Conservation (phyloP, 2,329 filamentous ascomycete species). For the Didymellaceae sp. region DNA sequence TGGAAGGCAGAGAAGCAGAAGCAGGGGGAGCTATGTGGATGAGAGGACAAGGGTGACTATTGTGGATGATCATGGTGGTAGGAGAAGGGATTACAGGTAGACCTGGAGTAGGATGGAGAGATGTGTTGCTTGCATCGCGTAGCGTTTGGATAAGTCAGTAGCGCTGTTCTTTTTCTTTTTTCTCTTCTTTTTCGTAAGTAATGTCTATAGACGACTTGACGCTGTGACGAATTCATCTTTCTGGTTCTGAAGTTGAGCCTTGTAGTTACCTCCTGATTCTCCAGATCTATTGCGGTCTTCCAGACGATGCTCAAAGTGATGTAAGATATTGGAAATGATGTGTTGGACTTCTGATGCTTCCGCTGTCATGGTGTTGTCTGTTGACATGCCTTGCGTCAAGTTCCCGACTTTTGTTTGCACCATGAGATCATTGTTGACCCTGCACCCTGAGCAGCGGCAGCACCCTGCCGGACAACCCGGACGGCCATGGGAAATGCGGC, state of each 20-base stretch:
- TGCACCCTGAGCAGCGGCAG: constrained; percentile 1
- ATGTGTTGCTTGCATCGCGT: background rate
- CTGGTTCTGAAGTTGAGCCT: too few relatives aligned
- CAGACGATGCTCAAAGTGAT: too few relatives aligned
- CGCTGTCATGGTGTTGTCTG: background rate
- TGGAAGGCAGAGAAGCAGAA: constrained; percentile 13
- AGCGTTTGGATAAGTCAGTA: background rate
- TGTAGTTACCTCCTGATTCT: too few relatives aligned
- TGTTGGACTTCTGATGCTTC: background rate
- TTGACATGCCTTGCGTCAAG: background rate
- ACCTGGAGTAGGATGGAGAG: background rate
- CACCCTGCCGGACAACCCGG: constrained; percentile 1
- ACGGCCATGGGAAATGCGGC: constrained; percentile 2
- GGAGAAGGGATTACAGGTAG: constrained; percentile 28
- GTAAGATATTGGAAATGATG: too few relatives aligned
- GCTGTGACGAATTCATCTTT: background rate
- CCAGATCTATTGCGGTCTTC: too few relatives aligned
- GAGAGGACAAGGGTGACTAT: constrained; percentile 43
- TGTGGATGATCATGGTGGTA: constrained; percentile 30
- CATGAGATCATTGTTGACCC: constrained; percentile 8
- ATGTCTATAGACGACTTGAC: constrained; percentile 10
- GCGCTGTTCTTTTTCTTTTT: too few relatives aligned
- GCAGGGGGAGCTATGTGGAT: constrained; percentile 30
- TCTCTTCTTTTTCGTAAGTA: background rate
- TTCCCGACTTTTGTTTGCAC: background rate